These are phyloP conservation scores for Saitozyma sp. DNA, from an alignment of 768 basidiomycete species.

Conservation along the genomic window DNA sequence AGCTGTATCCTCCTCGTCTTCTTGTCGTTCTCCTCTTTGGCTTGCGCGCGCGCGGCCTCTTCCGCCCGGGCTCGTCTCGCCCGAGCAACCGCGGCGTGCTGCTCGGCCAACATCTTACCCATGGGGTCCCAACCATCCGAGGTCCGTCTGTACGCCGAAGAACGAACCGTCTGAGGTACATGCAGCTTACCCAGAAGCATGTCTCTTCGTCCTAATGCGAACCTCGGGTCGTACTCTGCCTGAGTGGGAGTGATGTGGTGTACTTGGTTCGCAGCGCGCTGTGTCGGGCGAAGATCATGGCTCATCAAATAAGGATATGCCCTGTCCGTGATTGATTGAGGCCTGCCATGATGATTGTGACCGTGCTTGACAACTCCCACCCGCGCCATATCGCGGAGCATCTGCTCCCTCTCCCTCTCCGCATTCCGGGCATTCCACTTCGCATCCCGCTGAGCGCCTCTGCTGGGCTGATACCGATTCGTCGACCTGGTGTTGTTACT, in stretches of 20 bases:
- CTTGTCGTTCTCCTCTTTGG: conserved; percentile 15
- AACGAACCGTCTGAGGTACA: too few species aligned
- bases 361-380: not conserved
- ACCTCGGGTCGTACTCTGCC: not conserved
- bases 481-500: not conserved
- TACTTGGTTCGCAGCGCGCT: not conserved
- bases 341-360: not conserved
- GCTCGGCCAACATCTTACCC: not conserved
- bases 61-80: not conserved
- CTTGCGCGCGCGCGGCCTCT: not conserved
- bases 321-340: not conserved
- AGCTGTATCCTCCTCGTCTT: conserved; percentile 36
- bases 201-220: not conserved
- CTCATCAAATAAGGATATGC: too few species aligned
- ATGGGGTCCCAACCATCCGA: not conserved
- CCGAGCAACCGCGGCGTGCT: not conserved
- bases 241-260: not conserved
- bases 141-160: not conserved
- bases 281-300: not conserved
- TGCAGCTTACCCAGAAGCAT: too few species aligned
- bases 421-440: conserved; percentile 20
- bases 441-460: conserved; percentile 43
- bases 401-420: not conserved
- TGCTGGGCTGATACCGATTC: conserved; percentile 31
- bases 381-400: not conserved